Base-by-base conservation (phyloP, 257 asterid genomes). In the Solanum dulcamara region DNA sequence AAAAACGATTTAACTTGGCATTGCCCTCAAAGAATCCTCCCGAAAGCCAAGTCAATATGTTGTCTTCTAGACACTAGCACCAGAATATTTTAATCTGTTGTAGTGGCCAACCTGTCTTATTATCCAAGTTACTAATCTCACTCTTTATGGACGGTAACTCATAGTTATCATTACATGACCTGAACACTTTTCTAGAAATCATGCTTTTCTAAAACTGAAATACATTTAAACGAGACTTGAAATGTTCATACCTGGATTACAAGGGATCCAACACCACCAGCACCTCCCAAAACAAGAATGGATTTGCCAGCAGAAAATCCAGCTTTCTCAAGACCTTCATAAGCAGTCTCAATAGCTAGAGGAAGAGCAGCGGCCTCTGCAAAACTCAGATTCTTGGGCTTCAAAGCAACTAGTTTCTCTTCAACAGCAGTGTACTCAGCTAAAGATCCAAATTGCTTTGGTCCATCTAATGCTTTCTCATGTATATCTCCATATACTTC, bases 201-300 rank as follows among this genome's bases (percentile, higher is more conserved):
- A 68, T 18, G 28, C 0, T 38, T 38, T 38, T 38, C 8, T 42
- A 14, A 13, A 42, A n/a, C 37, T n/a, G 57, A 0, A 35, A 26
- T 44, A 75, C 60, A 44, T 75, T 75, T 7, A 75, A n/a, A 24
- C 0, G 26, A 37, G 30, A 14, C 4, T 4, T 60, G 33, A 26
- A 59, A 37, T 83, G 4, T 62, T 6, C 30, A 26, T 20, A 94
- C 99, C 98, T 95, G 99, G 88, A 96, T 92, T 38, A 90, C 98
- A 1, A 94, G 92, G 80, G 98, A 92, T 71, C 99, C 99, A 87
- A 94, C 98, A 24, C 98, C 98, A 26, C 99, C 99, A 24, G 99
- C 99, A 9, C 99, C 99, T 20, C 99, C 99, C 62, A 96, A 93
- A 74, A 96, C 98, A 20, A 96, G 98, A 62, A 96, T 75, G n/a